Conservation (phyloP, 2,329 filamentous ascomycete genomes). For the Cryphonectria japonica region DNA sequence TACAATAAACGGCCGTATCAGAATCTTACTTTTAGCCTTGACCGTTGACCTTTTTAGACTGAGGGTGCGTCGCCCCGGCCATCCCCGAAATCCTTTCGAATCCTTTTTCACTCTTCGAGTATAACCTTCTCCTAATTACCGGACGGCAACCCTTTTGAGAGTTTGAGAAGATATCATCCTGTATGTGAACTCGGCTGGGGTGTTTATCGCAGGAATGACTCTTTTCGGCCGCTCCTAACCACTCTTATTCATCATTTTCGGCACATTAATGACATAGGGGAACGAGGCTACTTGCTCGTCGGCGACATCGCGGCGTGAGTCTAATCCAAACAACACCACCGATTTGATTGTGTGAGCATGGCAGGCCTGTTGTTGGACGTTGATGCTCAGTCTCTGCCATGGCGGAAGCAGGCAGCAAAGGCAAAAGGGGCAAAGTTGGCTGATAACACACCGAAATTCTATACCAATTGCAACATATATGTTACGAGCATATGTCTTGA, state of each 20-base stretch:
- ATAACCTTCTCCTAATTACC: background rate
- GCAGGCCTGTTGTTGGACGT: background rate
- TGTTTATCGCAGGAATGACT: background rate
- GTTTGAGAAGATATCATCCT: background rate
- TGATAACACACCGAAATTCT: background rate
- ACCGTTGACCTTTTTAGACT: background rate
- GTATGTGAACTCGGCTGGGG: background rate
- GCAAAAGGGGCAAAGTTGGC: background rate
- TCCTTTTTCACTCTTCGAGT: background rate
- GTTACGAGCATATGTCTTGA: background rate
- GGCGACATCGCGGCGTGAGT: background rate
- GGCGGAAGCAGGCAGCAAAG: background rate
- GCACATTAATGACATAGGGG: constrained; percentile 4
- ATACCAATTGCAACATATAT: background rate
- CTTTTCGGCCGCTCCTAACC: background rate
- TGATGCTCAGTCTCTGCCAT: background rate
- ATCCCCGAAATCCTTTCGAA: background rate
- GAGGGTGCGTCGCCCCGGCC: background rate
- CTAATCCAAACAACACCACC: background rate
- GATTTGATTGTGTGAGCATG: background rate
- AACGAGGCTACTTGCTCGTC: background rate
- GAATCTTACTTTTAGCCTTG: background rate
- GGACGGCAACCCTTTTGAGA: background rate
- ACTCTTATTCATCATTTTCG: background rate
- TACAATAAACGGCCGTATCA: background rate